These are phyloP conservation scores for Diaporthe caulivora DNA, from an alignment of 2,329 filamentous ascomycete species.

Conservation along the genomic window DNA sequence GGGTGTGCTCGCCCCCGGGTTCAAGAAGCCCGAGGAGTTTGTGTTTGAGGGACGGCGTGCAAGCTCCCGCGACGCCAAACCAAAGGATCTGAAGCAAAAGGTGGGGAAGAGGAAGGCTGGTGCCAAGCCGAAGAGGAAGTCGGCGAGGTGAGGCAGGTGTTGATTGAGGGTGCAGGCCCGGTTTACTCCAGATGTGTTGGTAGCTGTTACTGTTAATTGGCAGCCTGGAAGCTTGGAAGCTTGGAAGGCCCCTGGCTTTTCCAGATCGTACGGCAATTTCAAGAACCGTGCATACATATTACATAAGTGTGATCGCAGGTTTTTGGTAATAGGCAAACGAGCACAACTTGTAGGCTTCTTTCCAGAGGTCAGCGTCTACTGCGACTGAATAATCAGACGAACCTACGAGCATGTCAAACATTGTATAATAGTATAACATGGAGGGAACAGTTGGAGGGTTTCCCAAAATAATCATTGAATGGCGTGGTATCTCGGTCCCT, in stretches of 20 bases:
- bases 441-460: neutral
- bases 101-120: slow-evolving; percentile 62
- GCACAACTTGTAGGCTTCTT: neutral
- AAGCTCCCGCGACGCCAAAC: slow-evolving; percentile 73
- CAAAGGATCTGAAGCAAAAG: slow-evolving; percentile 71
- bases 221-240: slow-evolving; percentile 20
- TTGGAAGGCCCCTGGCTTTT: slow-evolving; percentile 13
- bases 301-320: slow-evolving; percentile 26
- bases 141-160: slow-evolving; percentile 25
- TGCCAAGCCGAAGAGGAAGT: slow-evolving; percentile 51
- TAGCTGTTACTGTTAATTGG: neutral
- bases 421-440: neutral
- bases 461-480: neutral
- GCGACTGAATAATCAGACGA: neutral
- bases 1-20: slow-evolving; percentile 49
- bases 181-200: neutral
- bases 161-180: neutral
- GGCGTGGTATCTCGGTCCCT: slow-evolving; percentile 36
- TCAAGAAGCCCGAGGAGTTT: slow-evolving; percentile 75
- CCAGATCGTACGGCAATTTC: neutral
- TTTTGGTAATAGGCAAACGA: neutral
- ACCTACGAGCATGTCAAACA: neutral
- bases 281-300: slow-evolving; percentile 25
- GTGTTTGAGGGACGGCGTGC: slow-evolving; percentile 88
- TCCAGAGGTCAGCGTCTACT: neutral